phyloP scores from a whole-genome alignment of 305 asterid species.

The Solanum chacoense region DNA sequence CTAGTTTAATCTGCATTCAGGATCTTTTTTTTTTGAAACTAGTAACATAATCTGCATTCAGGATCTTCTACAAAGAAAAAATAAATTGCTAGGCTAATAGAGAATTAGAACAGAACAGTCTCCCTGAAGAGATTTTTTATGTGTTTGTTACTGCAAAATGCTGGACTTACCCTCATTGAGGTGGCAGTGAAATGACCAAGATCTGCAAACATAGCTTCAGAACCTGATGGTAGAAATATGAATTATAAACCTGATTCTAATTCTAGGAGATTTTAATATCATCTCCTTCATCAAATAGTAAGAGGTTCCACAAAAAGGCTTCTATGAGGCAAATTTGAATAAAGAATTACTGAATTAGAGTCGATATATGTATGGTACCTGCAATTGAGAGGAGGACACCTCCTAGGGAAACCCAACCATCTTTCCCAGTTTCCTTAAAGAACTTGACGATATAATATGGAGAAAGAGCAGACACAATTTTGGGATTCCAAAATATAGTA shows the following conservation, averaged over 20 bases:
- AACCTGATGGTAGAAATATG: conserved; percentile 26
- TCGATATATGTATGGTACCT: conserved; percentile 31
- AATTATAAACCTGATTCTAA: background rate
- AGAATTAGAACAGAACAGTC: conserved; percentile 1
- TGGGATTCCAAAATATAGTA: conserved; percentile 76
- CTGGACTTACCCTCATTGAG: conserved; percentile 31
- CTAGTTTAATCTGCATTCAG: background rate
- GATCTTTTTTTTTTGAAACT: too few relatives aligned
- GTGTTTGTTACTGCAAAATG: conserved; percentile 8
- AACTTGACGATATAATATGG: conserved; percentile 72
- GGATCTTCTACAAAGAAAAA: background rate
- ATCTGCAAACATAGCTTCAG: conserved; percentile 56
- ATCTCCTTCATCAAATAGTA: background rate
- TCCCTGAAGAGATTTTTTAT: background rate
- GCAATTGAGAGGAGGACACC: conserved; percentile 88
- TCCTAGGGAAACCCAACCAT: conserved; percentile 95
- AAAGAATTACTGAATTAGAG: background rate
- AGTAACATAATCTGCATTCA: background rate
- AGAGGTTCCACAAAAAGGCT: background rate
- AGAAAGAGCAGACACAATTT: conserved; percentile 69
- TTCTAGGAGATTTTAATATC: background rate
- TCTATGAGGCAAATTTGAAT: background rate
- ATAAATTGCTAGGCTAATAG: background rate
- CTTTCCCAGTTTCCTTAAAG: conserved; percentile 65
- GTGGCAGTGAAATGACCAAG: conserved; percentile 43